Conservation (phyloP, 768 basidiomycete genomes). For the Boletus insuetus region DNA sequence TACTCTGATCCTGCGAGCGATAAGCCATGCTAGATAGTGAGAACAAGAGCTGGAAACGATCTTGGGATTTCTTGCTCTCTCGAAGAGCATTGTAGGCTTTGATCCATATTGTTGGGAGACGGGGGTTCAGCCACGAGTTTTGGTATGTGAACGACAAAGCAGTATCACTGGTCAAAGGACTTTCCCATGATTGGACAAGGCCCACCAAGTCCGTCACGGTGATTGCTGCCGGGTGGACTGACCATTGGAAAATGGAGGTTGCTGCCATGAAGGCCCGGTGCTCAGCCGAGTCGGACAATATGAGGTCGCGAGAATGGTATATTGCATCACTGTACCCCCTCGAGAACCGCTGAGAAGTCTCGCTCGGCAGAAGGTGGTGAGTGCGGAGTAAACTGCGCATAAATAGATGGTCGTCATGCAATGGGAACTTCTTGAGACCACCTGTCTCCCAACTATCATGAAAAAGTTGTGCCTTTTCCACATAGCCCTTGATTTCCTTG, state of each 20-base stretch:
- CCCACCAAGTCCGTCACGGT: constrained; percentile 4
- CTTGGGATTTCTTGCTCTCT: background rate
- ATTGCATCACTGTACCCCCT: background rate
- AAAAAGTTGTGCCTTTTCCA: constrained; percentile 5
- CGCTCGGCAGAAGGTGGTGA: constrained; percentile 6
- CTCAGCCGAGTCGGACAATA: background rate
- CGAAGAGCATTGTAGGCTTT: constrained; percentile 28
- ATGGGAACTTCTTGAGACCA: constrained; percentile 8
- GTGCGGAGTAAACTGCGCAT: constrained; percentile 10
- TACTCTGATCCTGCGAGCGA: constrained; percentile 1
- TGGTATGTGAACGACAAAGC: constrained; percentile 22
- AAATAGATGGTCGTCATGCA: constrained; percentile 8
- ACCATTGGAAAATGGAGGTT: background rate
- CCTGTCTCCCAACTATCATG: background rate
- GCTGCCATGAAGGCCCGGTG: constrained; percentile 5
- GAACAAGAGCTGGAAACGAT: constrained; percentile 27
- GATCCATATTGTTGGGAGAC: constrained; percentile 25
- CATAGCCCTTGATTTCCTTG: constrained; percentile 30
- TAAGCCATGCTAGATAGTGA: constrained; percentile 34
- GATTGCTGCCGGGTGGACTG: background rate
- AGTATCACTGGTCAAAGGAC: background rate
- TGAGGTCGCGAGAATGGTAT: constrained; percentile 11
- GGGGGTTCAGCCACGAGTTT: constrained; percentile 25
- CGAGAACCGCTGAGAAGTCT: background rate
- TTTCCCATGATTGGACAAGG: background rate